Evolutionary conservation across 495 filamentous ascomycete species (phyloP), one percentile per base, ranked within the genome.

Genomic region (Hypoxylon intermedium): DNA sequence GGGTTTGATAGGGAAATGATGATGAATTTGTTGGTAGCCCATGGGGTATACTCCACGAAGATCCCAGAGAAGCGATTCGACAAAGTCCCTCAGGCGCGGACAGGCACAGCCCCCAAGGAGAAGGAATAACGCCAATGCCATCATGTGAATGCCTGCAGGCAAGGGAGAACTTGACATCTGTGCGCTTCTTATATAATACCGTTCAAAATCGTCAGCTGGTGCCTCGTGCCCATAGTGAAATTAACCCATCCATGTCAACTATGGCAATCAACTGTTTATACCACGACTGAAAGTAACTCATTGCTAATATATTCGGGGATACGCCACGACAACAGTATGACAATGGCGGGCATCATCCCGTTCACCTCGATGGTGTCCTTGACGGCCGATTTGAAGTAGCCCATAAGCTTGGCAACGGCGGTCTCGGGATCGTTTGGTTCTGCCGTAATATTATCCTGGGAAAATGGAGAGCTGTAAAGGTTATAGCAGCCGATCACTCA

Each of bases 391-490:
- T 82, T 58, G 60, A 61, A 11, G 79, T 85, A 46, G 69, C 76
- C 4, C 79, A 83, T 65, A 87, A 86, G 44, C 74, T 85, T n/a
- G 83, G 81, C 1, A 76, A 67, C 42, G 80, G 83, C 6, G 75
- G 76, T 6, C 81, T 76, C 57, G 79, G 75, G 4, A 84, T 76
- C 1, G 77, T 83, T 45, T 87, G 82, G 82, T 75, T 87, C 33
- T 82, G 80, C 26, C 75, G 64, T 1, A 80, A 87, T 55, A 4
- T 62, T 65, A 52, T 71, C 50, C n/a, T 53, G 7, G 30, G 16
- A 2, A 65, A 66, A 31, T 71, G 63, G 67, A 53, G 64, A 3
- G 67, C 70, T 0, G 37, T 74, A 15, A 72, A 72, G 21, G 49
- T 72, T 9, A 58, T 67, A 19, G 31, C 50, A 5, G 70, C 67